Evolutionary conservation across 345 rosid species (phyloP).

Genomic region (Noccaea bulbosa): DNA sequence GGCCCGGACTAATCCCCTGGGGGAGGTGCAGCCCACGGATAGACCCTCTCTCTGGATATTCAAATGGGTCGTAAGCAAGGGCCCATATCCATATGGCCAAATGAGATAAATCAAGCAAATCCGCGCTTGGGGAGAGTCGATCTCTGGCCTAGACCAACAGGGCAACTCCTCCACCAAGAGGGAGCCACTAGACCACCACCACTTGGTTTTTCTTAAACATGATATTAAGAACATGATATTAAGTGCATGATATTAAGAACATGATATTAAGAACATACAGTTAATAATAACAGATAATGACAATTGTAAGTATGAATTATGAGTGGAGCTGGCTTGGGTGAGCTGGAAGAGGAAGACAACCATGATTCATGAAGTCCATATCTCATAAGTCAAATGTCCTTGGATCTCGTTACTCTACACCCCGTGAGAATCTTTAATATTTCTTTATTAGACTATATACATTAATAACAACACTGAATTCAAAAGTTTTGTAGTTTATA

Average conservation of each 20-base stretch:
- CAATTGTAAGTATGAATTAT: slow-evolving; percentile 28
- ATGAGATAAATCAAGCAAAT: too few species aligned
- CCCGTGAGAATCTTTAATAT: slow-evolving; percentile 22
- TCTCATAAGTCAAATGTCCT: slow-evolving; percentile 42
- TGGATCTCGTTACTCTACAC: slow-evolving; percentile 39
- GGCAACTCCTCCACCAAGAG: too few species aligned
- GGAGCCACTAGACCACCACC: too few species aligned
- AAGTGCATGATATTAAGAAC: too few species aligned
- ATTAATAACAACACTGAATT: not conserved
- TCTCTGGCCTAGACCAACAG: too few species aligned
- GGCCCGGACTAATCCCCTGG: too few species aligned
- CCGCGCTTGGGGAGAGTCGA: too few species aligned
- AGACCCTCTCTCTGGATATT: too few species aligned
- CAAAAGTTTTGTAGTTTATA: not conserved
- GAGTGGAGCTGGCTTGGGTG: slow-evolving; percentile 40
- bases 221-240: too few species aligned
- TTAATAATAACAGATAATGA: slow-evolving; percentile 1
- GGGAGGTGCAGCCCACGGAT: too few species aligned
- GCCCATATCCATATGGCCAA: too few species aligned
- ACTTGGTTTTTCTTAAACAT: not conserved
- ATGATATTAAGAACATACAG: slow-evolving; percentile 5
- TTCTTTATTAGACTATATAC: not conserved
- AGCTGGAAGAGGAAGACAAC: slow-evolving; percentile 44
- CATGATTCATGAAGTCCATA: slow-evolving; percentile 19
- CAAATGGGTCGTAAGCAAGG: too few species aligned